Conservation (phyloP, 106 monocot genomes). For the Ottelia alismoides region DNA sequence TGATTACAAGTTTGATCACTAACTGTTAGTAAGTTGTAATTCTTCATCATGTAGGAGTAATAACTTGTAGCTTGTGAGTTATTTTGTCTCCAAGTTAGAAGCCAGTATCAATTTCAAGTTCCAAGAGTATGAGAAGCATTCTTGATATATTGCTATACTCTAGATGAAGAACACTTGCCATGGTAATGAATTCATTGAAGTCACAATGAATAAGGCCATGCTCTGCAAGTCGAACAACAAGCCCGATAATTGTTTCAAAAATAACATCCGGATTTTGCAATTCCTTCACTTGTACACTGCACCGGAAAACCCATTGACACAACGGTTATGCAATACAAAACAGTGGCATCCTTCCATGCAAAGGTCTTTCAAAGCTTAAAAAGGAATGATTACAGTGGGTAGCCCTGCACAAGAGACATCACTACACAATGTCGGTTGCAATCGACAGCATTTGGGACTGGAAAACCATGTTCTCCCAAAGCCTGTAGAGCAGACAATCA, state of each 20-base stretch:
- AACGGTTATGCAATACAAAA: too few species aligned
- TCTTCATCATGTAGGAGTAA: too few species aligned
- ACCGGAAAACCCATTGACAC: neutral
- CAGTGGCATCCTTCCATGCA: neutral
- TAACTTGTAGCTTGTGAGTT: too few species aligned
- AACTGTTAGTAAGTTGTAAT: too few species aligned
- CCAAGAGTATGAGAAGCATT: too few species aligned
- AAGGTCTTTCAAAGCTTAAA: neutral
- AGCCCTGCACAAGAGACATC: slow-evolving; percentile 92
- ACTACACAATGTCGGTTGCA: slow-evolving; percentile 93
- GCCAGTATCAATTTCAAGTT: too few species aligned
- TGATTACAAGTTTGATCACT: too few species aligned
- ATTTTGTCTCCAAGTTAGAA: too few species aligned
- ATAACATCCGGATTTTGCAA: slow-evolving; percentile 72
- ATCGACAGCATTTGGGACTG: slow-evolving; percentile 89
- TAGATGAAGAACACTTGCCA: too few species aligned
- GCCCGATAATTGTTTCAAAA: slow-evolving; percentile 67
- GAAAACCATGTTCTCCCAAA: slow-evolving; percentile 89
- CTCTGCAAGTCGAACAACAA: slow-evolving; percentile 78
- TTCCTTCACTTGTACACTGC: slow-evolving; percentile 76
- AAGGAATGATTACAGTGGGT: slow-evolving; percentile 51
- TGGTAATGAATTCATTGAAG: slow-evolving; percentile 94
- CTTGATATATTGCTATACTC: too few species aligned
- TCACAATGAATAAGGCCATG: slow-evolving; percentile 98
- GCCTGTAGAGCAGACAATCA: too few species aligned